Percentiles rank a stretch among this genome's conserved stretches.
phyloP scores from a whole-genome alignment of 768 basidiomycete genomes.

The Pisolithus marmoratus region DNA sequence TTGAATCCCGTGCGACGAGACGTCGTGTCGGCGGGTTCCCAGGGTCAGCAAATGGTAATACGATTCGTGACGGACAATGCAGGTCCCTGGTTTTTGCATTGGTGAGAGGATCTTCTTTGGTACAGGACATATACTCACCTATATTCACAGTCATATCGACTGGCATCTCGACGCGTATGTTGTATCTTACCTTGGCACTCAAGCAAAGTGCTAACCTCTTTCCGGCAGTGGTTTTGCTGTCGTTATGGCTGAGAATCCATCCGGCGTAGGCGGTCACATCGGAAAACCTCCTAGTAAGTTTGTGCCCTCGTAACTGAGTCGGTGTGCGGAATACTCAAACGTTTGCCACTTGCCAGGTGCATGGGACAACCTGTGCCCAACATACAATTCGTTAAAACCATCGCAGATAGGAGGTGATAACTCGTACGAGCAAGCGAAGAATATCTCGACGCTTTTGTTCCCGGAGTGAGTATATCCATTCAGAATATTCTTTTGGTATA shows the following conservation, averaged over 20 bases:
- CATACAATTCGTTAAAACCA: conserved; percentile 11
- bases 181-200: neutral
- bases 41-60: conserved; percentile 41
- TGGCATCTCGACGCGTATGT: conserved; percentile 24
- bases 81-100: conserved; percentile 51
- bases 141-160: conserved; percentile 20
- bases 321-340: neutral
- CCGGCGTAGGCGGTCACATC: conserved; percentile 10
- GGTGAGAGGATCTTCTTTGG: conserved; percentile 9
- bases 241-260: conserved; percentile 21
- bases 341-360: conserved; percentile 9
- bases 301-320: neutral
- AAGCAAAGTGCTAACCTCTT: neutral
- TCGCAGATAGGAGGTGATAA: conserved; percentile 19
- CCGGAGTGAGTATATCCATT: conserved; percentile 5
- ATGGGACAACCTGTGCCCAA: conserved; percentile 23
- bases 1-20: conserved; percentile 35
- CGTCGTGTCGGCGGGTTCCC: conserved; percentile 16
- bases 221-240: conserved; percentile 20
- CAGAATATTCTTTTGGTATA: too few species aligned
- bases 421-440: conserved; percentile 13
- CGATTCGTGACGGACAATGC: conserved; percentile 61
- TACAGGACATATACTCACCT: neutral
- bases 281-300: conserved; percentile 13
- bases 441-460: conserved; percentile 13